A percentile compares a stretch with the other conserved stretches of the same genome.
Evolutionary conservation across 2,329 filamentous ascomycete genomes (phyloP).

Genomic region (Lecanoromycetidae sp.): DNA sequence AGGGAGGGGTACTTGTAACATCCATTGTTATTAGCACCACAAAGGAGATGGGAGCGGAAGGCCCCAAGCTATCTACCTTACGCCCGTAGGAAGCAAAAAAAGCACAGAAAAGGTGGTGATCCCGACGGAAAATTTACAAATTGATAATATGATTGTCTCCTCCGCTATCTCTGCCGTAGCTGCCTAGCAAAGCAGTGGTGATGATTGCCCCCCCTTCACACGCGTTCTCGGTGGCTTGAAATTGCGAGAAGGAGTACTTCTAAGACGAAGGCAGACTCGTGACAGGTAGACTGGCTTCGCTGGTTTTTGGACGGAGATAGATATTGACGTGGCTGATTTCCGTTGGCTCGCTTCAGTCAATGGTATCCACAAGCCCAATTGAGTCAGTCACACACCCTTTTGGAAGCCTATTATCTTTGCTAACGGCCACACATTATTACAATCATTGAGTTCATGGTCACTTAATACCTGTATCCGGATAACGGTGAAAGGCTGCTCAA

Average conservation of each 20-base stretch:
- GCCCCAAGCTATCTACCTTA: background rate
- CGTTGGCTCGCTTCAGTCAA: constrained; percentile 5
- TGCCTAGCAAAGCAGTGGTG: too few species aligned
- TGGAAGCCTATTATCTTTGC: background rate
- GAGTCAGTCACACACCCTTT: background rate
- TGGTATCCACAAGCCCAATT: background rate
- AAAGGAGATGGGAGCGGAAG: background rate
- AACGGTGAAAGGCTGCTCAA: background rate
- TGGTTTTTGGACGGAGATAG: background rate
- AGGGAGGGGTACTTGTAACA: too few species aligned
- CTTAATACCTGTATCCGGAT: too few species aligned
- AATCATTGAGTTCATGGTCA: background rate
- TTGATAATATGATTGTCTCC: constrained; percentile 4
- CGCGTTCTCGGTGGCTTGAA: background rate
- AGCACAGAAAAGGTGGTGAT: constrained; percentile 1
- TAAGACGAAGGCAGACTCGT: background rate
- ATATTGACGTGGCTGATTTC: background rate
- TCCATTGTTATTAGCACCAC: background rate
- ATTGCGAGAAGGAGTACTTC: too few species aligned
- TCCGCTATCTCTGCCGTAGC: too few species aligned
- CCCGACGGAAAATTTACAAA: background rate
- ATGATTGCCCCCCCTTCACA: too few species aligned
- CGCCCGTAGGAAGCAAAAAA: background rate
- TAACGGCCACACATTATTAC: background rate
- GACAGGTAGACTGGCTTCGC: background rate